A percentile compares a stretch with the other conserved stretches of the same genome.
Conservation (phyloP, 768 basidiomycete species). For the Pulveroboletus frians region DNA sequence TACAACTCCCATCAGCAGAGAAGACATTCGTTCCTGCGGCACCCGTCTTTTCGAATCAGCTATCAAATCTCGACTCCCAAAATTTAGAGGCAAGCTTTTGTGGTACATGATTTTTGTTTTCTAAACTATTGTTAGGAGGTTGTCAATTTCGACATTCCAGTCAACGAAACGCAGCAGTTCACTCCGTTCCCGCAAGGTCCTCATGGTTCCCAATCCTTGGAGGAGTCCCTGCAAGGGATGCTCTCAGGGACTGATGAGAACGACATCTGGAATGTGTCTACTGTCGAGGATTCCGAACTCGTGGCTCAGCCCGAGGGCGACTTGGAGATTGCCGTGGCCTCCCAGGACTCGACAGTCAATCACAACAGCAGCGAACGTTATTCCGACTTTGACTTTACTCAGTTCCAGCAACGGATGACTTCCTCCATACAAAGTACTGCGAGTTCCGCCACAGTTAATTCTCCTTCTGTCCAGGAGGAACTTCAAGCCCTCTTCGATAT, state of each 20-base stretch:
- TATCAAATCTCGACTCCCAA: not conserved
- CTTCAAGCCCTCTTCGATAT: slow-evolving; percentile 19
- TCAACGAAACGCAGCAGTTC: slow-evolving; percentile 8
- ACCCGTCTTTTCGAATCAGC: slow-evolving; percentile 1
- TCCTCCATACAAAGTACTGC: slow-evolving; percentile 1
- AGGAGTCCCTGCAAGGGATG: slow-evolving; percentile 28
- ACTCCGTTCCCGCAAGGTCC: not conserved
- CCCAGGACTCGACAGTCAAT: not conserved
- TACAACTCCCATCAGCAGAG: not conserved
- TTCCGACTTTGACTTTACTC: slow-evolving; percentile 19
- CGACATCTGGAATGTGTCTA: slow-evolving; percentile 33
- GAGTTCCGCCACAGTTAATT: not conserved
- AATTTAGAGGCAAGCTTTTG: slow-evolving; percentile 11
- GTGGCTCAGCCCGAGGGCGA: slow-evolving; percentile 33
- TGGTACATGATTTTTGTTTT: not conserved
- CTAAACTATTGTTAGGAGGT: slow-evolving; percentile 7
- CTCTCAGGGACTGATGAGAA: slow-evolving; percentile 31
- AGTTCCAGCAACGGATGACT: slow-evolving; percentile 8
- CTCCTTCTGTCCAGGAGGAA: slow-evolving; percentile 13
- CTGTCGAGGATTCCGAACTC: slow-evolving; percentile 30
- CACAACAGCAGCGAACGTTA: slow-evolving; percentile 17
- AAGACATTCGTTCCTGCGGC: not conserved
- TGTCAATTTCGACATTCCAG: slow-evolving; percentile 13
- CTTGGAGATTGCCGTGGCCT: slow-evolving; percentile 31
- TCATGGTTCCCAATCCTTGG: not conserved